These are phyloP conservation scores for Jatropha podagrica DNA, from an alignment of 441 rosid genomes.

Conservation along the genomic window DNA sequence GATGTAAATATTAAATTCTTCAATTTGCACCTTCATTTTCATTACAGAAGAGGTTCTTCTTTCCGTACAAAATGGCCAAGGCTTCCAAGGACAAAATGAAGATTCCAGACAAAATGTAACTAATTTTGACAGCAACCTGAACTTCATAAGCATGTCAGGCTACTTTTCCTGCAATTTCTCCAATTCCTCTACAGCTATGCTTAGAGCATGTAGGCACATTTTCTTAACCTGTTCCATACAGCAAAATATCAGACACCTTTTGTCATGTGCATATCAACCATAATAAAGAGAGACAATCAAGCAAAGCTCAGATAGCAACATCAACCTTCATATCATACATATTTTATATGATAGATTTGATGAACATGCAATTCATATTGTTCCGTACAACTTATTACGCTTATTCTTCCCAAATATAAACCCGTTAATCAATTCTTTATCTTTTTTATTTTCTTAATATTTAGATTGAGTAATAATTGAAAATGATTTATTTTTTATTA, in stretches of 20 bases:
- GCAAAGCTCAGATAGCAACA: background rate
- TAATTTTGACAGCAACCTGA: background rate
- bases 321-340: background rate
- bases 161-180: background rate
- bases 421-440: background rate
- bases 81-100: background rate
- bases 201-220: background rate
- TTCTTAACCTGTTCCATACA: conserved; percentile 6
- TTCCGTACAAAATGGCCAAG: background rate
- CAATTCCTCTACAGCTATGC: background rate
- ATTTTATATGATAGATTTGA: too few species aligned
- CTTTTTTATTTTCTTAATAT: background rate
- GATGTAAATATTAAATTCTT: background rate
- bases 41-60: background rate
- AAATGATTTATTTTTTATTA: background rate
- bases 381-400: too few species aligned
- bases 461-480: too few species aligned
- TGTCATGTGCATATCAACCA: background rate
- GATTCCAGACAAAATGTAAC: background rate
- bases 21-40: background rate
- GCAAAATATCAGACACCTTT: background rate
- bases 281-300: background rate
- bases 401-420: too few species aligned
- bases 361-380: background rate
- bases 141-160: background rate